Evolutionary conservation across 495 filamentous ascomycete species (phyloP).

Genomic region (Hypoxylon lenormandii): DNA sequence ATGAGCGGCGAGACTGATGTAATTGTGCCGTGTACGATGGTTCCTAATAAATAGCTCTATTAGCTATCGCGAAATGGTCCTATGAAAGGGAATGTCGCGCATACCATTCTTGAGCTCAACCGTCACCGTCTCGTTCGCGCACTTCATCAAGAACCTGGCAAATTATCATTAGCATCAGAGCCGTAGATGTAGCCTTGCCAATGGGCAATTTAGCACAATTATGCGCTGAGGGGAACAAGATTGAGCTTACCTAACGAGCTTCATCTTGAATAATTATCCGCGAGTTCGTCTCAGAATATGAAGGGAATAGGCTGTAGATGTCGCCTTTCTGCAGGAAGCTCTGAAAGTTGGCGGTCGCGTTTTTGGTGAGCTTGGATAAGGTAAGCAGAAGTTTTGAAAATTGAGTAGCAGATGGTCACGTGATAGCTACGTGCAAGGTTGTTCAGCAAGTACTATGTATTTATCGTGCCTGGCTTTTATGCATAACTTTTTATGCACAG

Average conservation of each 20-base stretch:
- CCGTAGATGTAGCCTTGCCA: conserved; percentile 47
- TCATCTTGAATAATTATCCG: conserved; percentile 74
- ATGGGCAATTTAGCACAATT: conserved; percentile 51
- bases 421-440: conserved; percentile 5
- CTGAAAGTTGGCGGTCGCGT: conserved; percentile 27
- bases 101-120: conserved; percentile 97
- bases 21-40: conserved; percentile 94
- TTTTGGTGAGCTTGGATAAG: conserved; percentile 27
- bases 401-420: conserved; percentile 30
- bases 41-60: conserved; percentile 66
- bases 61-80: not conserved
- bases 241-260: conserved; percentile 90
- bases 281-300: not conserved
- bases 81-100: conserved; percentile 15
- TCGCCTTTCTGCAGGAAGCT: conserved; percentile 19
- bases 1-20: conserved; percentile 94
- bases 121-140: conserved; percentile 95
- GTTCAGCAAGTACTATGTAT: not conserved
- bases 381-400: conserved; percentile 35
- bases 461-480: not conserved
- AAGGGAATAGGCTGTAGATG: not conserved
- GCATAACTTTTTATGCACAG: not conserved
- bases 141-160: conserved; percentile 96
- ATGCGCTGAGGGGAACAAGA: conserved; percentile 33
- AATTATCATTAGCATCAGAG: conserved; percentile 55